phyloP scores from a whole-genome alignment of 106 monocot species.

The Allium sativum region DNA sequence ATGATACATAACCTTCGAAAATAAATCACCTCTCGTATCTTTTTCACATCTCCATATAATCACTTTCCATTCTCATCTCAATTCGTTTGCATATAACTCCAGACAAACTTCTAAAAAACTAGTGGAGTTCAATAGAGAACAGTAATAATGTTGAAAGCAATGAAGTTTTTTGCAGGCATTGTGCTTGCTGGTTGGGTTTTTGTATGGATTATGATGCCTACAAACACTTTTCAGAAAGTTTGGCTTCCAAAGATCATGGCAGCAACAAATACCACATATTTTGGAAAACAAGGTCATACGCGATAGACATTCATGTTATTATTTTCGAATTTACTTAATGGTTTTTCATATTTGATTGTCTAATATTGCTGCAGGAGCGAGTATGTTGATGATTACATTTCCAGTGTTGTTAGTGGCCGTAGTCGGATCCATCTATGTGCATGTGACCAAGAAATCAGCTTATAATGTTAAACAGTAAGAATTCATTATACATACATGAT shows the following conservation, averaged over 20 bases:
- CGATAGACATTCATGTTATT: neutral
- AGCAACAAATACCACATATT: conserved; percentile 28
- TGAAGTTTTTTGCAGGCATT: conserved; percentile 8
- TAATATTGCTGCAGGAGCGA: conserved; percentile 27
- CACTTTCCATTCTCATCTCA: too few species aligned
- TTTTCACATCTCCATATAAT: too few species aligned
- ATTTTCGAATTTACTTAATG: neutral
- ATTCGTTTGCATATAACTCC: too few species aligned
- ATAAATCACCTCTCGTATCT: too few species aligned
- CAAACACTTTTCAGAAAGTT: conserved; percentile 12
- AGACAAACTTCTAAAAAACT: too few species aligned
- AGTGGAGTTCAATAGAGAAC: too few species aligned
- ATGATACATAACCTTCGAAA: too few species aligned
- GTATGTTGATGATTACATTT: conserved; percentile 34
- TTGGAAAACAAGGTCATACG: conserved; percentile 31
- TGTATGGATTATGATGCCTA: conserved; percentile 31
- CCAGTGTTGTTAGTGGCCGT: conserved; percentile 60
- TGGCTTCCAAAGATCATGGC: conserved; percentile 20
- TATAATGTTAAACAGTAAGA: neutral
- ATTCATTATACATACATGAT: too few species aligned
- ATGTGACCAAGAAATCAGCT: conserved; percentile 12
- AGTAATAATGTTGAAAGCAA: neutral
- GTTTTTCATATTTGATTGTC: neutral
- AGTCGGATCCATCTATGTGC: conserved; percentile 54
- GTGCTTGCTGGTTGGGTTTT: conserved; percentile 29